Base-by-base conservation (phyloP, 139 green algal genomes). In the Chlorella sp. region DNA sequence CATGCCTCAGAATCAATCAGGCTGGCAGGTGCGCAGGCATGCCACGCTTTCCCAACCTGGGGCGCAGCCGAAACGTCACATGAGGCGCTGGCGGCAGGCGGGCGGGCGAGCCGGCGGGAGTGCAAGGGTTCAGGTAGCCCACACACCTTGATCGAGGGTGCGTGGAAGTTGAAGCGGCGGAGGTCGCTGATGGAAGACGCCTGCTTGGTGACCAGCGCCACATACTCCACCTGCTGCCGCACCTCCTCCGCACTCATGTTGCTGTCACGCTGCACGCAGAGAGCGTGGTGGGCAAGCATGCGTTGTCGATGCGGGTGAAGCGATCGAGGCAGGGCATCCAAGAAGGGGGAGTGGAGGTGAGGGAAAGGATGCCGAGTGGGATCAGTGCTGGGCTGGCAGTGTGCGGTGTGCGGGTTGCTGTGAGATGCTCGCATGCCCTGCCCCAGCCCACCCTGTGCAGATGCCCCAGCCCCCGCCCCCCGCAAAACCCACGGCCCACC, bases 171-270 rank as follows among this genome's bases (percentile, higher is more conserved):
- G 92, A 98, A 96, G 69, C 92, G 92, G 16, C 96, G 91, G 90
- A 98, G 93, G 91, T 98, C 96, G 28, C 89, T 95, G 26, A 97
- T 81, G 64, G 96, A 88, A 69, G 91, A 95, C 71, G 94, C 96
- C 81, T 95, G 91, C 93, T 98, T 98, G 85, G 97, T 95, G 1
- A 95, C 88, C 89, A 98, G 90, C 0, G 96, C 96, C 82, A 98
- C 96, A 83, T 95, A 92, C 83, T 93, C 60, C 28, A 98, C 89
- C 89, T 97, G 96, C 83, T 94, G 86, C 81, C 89, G 40, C 79
- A 88, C 57, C 77, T 90, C 88, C 53, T 94, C 93, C 66, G 93
- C 93, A 7, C 75, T 89, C 92, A 97, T 93, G 83, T 96, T 95
- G 69, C 94, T 91, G 80, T 96, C 93, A 32, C 95, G 93, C 84